Percentiles rank a stretch among this genome's conserved stretches.
Evolutionary conservation across 345 rosid genomes (phyloP).

Genomic region (Rhizophora mangle): DNA sequence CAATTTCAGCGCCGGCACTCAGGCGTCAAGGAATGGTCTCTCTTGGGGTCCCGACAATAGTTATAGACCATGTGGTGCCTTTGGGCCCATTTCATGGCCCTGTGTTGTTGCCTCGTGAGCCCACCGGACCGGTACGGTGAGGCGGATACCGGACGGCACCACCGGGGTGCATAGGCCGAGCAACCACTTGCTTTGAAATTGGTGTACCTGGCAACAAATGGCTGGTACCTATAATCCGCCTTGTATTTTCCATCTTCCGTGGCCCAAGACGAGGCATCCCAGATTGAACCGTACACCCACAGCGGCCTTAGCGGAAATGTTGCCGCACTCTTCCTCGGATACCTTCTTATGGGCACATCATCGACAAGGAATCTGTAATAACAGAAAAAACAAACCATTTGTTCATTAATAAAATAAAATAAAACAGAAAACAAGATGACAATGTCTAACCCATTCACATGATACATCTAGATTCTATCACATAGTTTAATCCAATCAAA

Average conservation of each 20-base stretch:
- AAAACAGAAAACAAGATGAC: background rate
- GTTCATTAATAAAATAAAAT: too few relatives aligned
- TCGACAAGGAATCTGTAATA: constrained; percentile 80
- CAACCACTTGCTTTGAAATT: constrained; percentile 77
- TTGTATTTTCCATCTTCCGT: constrained; percentile 95
- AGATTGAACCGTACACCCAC: constrained; percentile 95
- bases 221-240: constrained; percentile 84
- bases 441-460: background rate
- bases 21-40: constrained; percentile 83
- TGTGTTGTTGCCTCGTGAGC: constrained; percentile 51
- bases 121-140: constrained; percentile 74
- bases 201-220: constrained; percentile 70
- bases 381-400: background rate
- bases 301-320: constrained; percentile 92
- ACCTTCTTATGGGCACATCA: constrained; percentile 92
- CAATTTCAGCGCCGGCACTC: constrained; percentile 50
- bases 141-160: constrained; percentile 69
- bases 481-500: background rate
- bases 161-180: constrained; percentile 55
- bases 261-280: constrained; percentile 99
- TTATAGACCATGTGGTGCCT: constrained; percentile 58
- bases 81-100: constrained; percentile 86
- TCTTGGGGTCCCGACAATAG: constrained; percentile 68
- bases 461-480: background rate
- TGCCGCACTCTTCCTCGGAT: constrained; percentile 62